A percentile compares a stretch with the other conserved stretches of the same genome.
Conservation (phyloP, 345 rosid genomes). For the Lumnitzera racemosa region DNA sequence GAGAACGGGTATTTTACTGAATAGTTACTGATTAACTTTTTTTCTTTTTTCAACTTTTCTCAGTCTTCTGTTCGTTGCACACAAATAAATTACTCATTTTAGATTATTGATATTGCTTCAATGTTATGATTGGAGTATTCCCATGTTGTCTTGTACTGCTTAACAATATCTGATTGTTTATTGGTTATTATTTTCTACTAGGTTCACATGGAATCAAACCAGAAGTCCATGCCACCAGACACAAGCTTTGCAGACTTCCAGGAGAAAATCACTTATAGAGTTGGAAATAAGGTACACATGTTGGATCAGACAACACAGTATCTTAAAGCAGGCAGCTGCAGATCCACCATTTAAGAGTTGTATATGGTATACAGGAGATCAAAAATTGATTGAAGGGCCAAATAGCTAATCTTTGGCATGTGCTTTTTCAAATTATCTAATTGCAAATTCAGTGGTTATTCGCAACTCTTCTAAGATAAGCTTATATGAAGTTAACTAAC, state of each 20-base stretch:
- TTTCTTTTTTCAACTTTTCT: neutral
- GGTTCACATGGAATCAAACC: constrained; percentile 92
- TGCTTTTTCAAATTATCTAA: too few species aligned
- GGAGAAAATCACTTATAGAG: constrained; percentile 68
- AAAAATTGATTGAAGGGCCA: neutral
- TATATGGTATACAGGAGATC: neutral
- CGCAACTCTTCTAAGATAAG: too few species aligned
- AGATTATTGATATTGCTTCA: neutral
- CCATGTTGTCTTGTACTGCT: neutral
- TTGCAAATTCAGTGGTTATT: too few species aligned
- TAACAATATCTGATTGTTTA: constrained; percentile 5
- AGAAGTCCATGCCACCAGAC: constrained; percentile 58
- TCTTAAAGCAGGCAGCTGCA: neutral
- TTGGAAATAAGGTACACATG: constrained; percentile 59
- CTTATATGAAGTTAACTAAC: too few species aligned
- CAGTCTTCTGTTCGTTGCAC: constrained; percentile 9
- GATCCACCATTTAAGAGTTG: neutral
- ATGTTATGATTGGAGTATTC: neutral
- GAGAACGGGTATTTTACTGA: constrained; percentile 64
- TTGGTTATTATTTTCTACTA: neutral
- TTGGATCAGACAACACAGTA: neutral
- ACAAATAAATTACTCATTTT: neutral
- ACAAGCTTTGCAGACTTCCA: constrained; percentile 33
- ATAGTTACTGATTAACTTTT: neutral
- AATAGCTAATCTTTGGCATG: too few species aligned